Percentiles rank a stretch among this genome's conserved stretches.
Conservation (phyloP, 306 rosid species). For the Clitoria ternatea region DNA sequence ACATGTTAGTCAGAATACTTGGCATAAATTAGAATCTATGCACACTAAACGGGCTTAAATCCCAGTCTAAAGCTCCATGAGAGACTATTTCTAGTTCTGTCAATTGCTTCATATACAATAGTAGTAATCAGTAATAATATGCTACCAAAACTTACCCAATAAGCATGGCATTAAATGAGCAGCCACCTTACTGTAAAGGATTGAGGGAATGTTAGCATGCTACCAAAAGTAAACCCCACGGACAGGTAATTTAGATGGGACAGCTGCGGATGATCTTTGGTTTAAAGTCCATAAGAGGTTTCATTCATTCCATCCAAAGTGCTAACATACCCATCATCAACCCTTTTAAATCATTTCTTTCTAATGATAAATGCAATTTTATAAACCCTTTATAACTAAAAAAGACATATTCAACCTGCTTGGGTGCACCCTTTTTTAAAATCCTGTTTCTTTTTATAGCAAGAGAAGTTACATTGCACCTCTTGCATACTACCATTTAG, state of each 20-base stretch:
- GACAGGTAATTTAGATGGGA: background rate
- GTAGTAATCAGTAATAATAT: background rate
- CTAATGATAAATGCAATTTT: background rate
- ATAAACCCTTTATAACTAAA: background rate
- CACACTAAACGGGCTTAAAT: background rate
- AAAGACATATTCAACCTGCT: background rate
- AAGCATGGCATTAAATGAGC: background rate
- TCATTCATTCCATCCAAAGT: background rate
- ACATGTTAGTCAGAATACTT: background rate
- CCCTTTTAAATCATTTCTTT: background rate
- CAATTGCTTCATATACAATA: background rate
- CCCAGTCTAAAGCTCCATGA: slow-evolving; percentile 9
- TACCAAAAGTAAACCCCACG: background rate
- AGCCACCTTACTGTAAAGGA: background rate
- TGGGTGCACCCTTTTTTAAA: background rate
- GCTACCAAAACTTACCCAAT: background rate
- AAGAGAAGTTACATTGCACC: background rate
- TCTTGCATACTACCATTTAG: background rate
- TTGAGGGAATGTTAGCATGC: background rate
- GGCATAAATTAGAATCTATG: background rate
- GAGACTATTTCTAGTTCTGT: background rate
- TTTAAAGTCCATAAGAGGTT: background rate
- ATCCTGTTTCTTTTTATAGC: background rate
- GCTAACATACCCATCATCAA: background rate
- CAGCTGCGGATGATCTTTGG: background rate